Percentiles rank a stretch among this genome's conserved stretches.
These are phyloP conservation scores for Penicillium occitanis DNA, from an alignment of 2,329 filamentous ascomycete genomes.

Conservation along the genomic window DNA sequence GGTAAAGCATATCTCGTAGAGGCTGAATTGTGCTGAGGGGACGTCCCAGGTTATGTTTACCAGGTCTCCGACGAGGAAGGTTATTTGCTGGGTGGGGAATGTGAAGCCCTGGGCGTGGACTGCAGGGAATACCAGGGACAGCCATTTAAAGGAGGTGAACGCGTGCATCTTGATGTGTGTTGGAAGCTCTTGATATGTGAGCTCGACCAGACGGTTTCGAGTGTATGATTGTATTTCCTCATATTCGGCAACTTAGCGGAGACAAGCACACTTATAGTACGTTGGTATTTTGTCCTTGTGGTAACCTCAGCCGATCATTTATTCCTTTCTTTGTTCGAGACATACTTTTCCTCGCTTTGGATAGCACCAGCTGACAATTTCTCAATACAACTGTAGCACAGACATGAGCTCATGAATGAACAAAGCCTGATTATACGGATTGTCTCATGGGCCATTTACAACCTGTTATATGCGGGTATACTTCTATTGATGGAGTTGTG, in stretches of 20 bases:
- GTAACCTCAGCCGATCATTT: too few relatives aligned
- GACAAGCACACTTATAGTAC: too few relatives aligned
- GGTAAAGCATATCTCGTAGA: constrained; percentile 9
- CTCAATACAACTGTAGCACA: too few relatives aligned
- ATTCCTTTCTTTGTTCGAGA: too few relatives aligned
- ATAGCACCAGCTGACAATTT: too few relatives aligned
- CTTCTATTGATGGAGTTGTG: neutral
- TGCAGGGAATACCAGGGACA: neutral
- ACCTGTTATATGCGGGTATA: neutral
- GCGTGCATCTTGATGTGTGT: neutral
- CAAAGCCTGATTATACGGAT: too few relatives aligned
- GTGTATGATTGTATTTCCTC: neutral
- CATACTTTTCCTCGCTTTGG: too few relatives aligned
- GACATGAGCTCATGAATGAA: too few relatives aligned
- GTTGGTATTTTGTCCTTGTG: too few relatives aligned
- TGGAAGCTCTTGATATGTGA: neutral
- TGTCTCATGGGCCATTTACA: neutral
- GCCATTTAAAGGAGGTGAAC: neutral
- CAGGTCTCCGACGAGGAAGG: constrained; percentile 13
- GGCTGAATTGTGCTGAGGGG: neutral
- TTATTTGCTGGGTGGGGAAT: neutral
- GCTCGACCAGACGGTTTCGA: neutral
- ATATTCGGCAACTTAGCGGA: too few relatives aligned
- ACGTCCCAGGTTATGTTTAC: constrained; percentile 18
- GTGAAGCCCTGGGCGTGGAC: constrained; percentile 12